These are phyloP conservation scores for Phytophthora sansomeana DNA, from an alignment of 352 stramenopile species.

Conservation along the genomic window DNA sequence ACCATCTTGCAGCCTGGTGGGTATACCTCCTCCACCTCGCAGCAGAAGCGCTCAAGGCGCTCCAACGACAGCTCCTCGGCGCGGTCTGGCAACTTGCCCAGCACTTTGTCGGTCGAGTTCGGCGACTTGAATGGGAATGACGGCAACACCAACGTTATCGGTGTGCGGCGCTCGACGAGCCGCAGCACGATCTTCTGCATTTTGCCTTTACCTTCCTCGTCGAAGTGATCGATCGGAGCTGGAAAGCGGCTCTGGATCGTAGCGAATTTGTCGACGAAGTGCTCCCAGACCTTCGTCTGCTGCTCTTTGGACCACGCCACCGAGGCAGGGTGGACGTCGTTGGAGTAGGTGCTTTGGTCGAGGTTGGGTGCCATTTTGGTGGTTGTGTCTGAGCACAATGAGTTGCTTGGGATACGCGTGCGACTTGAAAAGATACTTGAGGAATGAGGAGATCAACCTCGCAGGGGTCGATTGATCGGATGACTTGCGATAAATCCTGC, in stretches of 20 bases:
- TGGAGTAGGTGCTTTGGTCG: conserved; percentile 15
- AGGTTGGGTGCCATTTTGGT: conserved; percentile 22
- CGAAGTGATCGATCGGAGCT: conserved; percentile 17
- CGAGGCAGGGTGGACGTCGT: background rate
- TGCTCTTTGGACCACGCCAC: conserved; percentile 9
- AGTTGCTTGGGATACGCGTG: too few relatives aligned
- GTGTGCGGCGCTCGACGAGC: conserved; percentile 19
- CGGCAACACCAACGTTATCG: conserved; percentile 26
- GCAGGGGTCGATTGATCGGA: too few relatives aligned
- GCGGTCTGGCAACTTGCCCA: conserved; percentile 24
- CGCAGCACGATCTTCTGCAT: conserved; percentile 24
- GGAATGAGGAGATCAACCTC: too few relatives aligned
- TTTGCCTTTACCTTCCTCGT: conserved; percentile 19
- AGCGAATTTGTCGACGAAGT: conserved; percentile 27
- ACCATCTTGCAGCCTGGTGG: conserved; percentile 22
- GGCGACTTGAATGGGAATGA: conserved; percentile 27
- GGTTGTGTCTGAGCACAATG: too few relatives aligned
- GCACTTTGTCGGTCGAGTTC: conserved; percentile 23
- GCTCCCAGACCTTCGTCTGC: conserved; percentile 18
- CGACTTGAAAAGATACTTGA: conserved; percentile 1
- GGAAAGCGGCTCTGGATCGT: conserved; percentile 27
- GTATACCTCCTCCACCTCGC: conserved; percentile 21
- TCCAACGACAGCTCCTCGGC: conserved; percentile 21
- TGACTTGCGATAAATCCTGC: too few relatives aligned
- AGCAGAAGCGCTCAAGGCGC: conserved; percentile 27